Conservation (phyloP, 208 protist genomes). For the Acanthamoeba royreba region DNA sequence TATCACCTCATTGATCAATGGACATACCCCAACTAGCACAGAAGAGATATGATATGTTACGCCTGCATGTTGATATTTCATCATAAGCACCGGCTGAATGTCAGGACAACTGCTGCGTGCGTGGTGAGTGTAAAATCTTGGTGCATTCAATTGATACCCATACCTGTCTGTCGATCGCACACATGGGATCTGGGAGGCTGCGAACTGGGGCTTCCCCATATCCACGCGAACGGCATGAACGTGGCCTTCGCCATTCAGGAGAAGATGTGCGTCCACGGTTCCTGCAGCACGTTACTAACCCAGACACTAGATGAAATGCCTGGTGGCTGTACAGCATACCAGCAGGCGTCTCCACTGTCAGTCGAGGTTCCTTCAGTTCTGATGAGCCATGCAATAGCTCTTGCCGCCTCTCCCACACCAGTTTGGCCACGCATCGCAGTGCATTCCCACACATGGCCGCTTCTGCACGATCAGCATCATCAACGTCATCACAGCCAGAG, state of each 20-base stretch:
- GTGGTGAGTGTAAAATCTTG: too few species aligned
- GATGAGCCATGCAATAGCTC: neutral
- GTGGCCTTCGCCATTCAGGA: neutral
- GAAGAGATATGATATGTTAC: neutral
- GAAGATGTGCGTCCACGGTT: neutral
- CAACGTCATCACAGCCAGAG: too few species aligned
- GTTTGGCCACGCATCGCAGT: neutral
- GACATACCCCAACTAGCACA: neutral
- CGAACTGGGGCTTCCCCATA: neutral
- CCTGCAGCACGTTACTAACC: neutral
- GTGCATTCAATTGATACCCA: too few species aligned
- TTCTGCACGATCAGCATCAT: neutral
- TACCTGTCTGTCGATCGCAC: too few species aligned
- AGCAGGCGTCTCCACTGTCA: neutral
- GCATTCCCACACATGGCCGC: constrained; percentile 1
- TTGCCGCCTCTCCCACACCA: neutral
- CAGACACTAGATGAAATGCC: neutral
- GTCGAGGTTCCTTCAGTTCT: neutral
- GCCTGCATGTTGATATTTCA: neutral
- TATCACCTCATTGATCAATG: too few species aligned
- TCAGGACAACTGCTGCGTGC: neutral
- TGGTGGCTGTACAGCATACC: neutral
- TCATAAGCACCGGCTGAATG: neutral
- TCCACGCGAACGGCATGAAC: neutral
- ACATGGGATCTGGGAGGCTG: neutral